Evolutionary conservation across 352 stramenopile species (phyloP), one percentile per base, ranked within the genome.

Genomic region (Globisporangium echinulatum): DNA sequence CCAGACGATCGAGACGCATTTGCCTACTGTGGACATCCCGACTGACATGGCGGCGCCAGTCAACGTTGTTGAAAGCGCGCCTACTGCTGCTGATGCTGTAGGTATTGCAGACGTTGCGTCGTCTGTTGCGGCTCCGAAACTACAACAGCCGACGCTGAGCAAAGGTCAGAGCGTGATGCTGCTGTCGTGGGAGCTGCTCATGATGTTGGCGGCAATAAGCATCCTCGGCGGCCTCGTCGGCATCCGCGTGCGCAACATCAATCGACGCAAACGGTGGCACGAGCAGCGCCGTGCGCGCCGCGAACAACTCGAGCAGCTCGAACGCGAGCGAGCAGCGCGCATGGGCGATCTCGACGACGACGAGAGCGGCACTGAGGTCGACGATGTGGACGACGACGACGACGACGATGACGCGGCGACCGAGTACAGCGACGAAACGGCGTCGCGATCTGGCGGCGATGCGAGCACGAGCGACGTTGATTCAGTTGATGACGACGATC

Each of bases 201-300:
- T 83, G 49, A 54, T 88, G 46, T 56, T 85, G 8, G 10, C 73
- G 0, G 62, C 61, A 3, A 66, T 86, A 49, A 66, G 68, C 43
- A 53, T 85, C 39, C 61, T 90, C 48, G 76, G 59, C n/a, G 76
- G 64, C 3, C 68, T 71, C n/a, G 66, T 87, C 10, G 66, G 75
- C 4, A 38, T 77, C 44, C 77, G 76, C 2, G 67, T 81, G 19
- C 79, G 70, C 47, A 86, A 71, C 7, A 61, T 77, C 7, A 76
- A 76, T 49, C 74, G 68, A n/a, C 72, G 76, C 37, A 87, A 84
- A 42, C 70, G 36, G 7, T 78, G 74, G 76, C 77, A 77, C 47
- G 71, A 70, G 7, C 44, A 73, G 37, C 74, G 74, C 54, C 64
- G 62, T 4, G 71, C 70, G 37, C 62, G 60, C 17, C 76, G 77